Evolutionary conservation across 495 filamentous ascomycete species (phyloP), one percentile per base, ranked within the genome.

Genomic region (Trypethelium eluteriae): DNA sequence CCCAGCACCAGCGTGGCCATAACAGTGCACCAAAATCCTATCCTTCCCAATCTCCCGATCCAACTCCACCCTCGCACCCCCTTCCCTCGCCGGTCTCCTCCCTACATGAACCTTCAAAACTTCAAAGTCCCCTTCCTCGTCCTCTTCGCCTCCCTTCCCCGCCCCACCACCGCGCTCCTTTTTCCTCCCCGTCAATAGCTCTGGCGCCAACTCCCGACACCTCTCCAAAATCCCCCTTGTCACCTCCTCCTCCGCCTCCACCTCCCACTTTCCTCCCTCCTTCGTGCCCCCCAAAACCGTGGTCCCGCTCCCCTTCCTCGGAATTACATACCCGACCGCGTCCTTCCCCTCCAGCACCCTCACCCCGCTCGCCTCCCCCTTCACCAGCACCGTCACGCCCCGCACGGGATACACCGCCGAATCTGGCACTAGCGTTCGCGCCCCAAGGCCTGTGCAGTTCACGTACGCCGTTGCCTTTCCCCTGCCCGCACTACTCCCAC

Each of bases 211-310:
- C 50, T 38, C 67, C 47, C 65, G 70, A 70, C 70, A 73, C 39
- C 72, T 62, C 49, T 70, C 66, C 66, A 73, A 61, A 67, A 81
- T 82, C 64, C 39, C 67, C 67, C 57, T 50, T 50, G 67, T 79
- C 36, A 71, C 70, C 34, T 65, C 73, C 10, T 69, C 72, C 50
- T 80, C 75, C 38, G 62, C 68, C 67, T 39, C 69, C 68, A 61
- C 72, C 53, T 63, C 70, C 78, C 78, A 79, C 41, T 72, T 66
- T 11, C 71, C 73, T 4, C 25, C 69, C 68, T 75, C 69, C 64
- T 75, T 77, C 39, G 73, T 76, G 7, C 78, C 78, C 16, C 78
- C 78, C 32, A 80, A 68, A 9, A 80, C 74, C 7, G 72, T 78
- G 3, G 63, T 73, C 18, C 69, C 73, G 32, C 72, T 72, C 18